phyloP scores from a whole-genome alignment of 768 basidiomycete genomes.

The Collybiopsis luxurians region DNA sequence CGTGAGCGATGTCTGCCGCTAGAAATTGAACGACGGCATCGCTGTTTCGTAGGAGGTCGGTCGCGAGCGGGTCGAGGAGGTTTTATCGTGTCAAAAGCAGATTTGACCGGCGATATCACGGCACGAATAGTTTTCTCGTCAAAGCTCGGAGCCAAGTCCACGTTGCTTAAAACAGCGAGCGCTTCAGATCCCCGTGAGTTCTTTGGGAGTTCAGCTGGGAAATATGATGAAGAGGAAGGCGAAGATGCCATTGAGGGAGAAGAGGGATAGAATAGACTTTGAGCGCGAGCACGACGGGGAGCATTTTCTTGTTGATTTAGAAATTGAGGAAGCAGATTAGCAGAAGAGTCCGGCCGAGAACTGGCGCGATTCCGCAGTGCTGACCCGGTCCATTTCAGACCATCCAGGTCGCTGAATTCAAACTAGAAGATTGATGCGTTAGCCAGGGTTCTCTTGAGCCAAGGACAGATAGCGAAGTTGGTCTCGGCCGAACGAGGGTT shows the following conservation, averaged over 20 bases:
- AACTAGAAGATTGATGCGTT: no score
- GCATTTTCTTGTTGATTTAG: neutral
- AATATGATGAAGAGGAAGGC: neutral
- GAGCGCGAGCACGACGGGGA: conserved; percentile 1
- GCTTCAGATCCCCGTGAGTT: neutral
- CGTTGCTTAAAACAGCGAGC: neutral
- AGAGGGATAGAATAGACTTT: neutral
- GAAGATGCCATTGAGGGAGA: neutral
- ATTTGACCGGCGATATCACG: neutral
- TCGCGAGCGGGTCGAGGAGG: neutral
- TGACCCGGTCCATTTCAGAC: neutral
- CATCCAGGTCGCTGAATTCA: conserved; percentile 3
- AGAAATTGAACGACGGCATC: no score
- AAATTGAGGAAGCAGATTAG: neutral
- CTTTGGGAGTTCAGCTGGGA: neutral
- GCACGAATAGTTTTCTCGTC: conserved; percentile 4
- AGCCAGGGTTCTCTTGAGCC: no score
- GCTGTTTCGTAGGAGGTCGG: neutral
- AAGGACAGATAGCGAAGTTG: no score
- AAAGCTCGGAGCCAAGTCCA: neutral
- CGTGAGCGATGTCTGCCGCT: neutral
- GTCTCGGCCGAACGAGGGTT: no score
- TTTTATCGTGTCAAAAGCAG: neutral
- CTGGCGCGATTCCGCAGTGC: neutral
- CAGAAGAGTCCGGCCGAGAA: neutral